Base-by-base conservation (phyloP, 371 early-diverging fungal species). In the Mortierella sp. region DNA sequence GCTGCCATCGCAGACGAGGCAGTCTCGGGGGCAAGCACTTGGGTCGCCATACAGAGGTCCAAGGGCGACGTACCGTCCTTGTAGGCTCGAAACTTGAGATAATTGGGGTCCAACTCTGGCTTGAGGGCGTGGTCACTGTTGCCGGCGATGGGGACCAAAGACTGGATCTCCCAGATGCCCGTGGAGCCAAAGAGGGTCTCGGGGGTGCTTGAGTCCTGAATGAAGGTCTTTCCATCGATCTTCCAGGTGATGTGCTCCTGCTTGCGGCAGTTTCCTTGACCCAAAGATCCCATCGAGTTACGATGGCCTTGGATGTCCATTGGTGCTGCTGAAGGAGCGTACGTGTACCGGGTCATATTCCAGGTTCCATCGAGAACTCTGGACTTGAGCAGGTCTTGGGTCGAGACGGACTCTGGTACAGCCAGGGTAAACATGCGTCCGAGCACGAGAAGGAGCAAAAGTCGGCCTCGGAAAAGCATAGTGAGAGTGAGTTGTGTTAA, bases 41-140 rank as follows among this genome's bases (percentile, higher is more conserved):
- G 71, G 48, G 47, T 34, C 7, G 31, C 64, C 4, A 64, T 39
- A 19, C 71, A 71, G 31, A 71, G 48, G 29, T 71, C 40, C 65
- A 64, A 16, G 4, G 11, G 71, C 4, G 7, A 14, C 16, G 44
- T 22, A 7, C 22, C 41, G 4, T 64, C 29, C 31, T n/a, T 71
- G 50, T 39, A 64, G 8, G 2, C 64, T 3, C 64, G 55, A 16
- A 71, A 52, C 29, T 64, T 64, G 50, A 50, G 43, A 39, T 24
- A 64, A 22, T 40, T 34, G 0, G 71, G 71, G 29, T 50, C 39
- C 48, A 63, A 63, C 64, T 63, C 63, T 0, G 43, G 31, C 40
- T 39, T 63, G 63, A 44, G 26, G 1, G 39, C 37, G 37, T 47
- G n/a, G 37, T 63, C 43, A 37, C 19, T 13, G 43, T 58, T 31